Evolutionary conservation across 306 rosid species (phyloP).

Genomic region (Mimosa pudica): DNA sequence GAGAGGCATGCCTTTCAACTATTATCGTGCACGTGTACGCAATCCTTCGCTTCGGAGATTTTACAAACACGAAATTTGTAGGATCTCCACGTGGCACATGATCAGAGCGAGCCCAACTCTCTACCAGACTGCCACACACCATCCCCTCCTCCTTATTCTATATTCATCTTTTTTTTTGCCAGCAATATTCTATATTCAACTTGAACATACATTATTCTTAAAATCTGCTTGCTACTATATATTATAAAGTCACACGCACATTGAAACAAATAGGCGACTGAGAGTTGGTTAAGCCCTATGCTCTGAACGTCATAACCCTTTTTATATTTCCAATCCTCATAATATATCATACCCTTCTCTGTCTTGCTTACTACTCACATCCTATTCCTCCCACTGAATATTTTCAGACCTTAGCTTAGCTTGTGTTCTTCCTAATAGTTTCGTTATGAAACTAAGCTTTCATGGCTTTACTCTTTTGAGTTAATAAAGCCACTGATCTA

Average conservation of each 20-base stretch:
- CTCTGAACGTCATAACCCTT: neutral
- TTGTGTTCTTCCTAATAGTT: neutral
- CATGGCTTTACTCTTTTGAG: neutral
- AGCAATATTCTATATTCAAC: neutral
- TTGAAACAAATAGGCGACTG: neutral
- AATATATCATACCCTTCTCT: constrained; percentile 3
- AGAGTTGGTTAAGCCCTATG: neutral
- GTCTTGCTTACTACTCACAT: neutral
- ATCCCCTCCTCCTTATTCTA: neutral
- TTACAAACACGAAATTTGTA: constrained; percentile 15
- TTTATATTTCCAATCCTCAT: neutral
- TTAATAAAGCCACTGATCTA: neutral
- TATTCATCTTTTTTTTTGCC: too few relatives aligned
- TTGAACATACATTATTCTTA: neutral
- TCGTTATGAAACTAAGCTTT: neutral
- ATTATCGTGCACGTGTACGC: constrained; percentile 40
- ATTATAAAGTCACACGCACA: neutral
- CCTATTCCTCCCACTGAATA: neutral
- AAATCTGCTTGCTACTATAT: neutral
- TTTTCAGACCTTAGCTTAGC: neutral
- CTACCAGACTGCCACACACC: neutral
- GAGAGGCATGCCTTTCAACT: constrained; percentile 36
- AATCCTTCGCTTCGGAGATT: constrained; percentile 13
- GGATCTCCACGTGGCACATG: constrained; percentile 41
- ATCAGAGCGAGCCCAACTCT: constrained; percentile 8